Evolutionary conservation across 345 rosid genomes (phyloP).

Genomic region (Corymbia maculata): DNA sequence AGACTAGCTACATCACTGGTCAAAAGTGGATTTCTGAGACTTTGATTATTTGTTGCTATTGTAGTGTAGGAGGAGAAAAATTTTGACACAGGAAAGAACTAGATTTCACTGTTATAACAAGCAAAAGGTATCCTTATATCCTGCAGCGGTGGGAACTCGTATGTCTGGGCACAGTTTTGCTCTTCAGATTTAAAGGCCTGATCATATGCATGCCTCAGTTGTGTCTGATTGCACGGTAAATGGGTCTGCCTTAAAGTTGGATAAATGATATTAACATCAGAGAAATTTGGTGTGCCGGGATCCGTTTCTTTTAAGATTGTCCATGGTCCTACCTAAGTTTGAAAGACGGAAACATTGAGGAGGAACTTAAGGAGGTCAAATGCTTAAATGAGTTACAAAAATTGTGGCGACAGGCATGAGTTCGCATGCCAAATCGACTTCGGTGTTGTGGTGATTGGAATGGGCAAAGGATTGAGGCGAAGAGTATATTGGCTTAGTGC

Average conservation of each 20-base stretch:
- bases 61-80: neutral
- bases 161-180: neutral
- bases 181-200: neutral
- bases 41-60: neutral
- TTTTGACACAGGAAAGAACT: neutral
- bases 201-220: neutral
- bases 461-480: neutral
- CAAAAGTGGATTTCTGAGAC: neutral
- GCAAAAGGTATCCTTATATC: neutral
- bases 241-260: neutral
- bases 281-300: neutral
- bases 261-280: neutral
- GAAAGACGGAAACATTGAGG: neutral
- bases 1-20: neutral
- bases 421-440: neutral
- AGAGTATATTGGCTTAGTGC: neutral
- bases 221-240: neutral
- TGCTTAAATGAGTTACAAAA: neutral
- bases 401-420: neutral
- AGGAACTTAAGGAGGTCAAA: neutral
- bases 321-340: neutral
- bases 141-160: neutral
- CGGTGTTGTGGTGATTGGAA: neutral
- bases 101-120: neutral
- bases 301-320: neutral